phyloP scores from a whole-genome alignment of 176 grass and related monocot species.

The Oryza glaberrima region DNA sequence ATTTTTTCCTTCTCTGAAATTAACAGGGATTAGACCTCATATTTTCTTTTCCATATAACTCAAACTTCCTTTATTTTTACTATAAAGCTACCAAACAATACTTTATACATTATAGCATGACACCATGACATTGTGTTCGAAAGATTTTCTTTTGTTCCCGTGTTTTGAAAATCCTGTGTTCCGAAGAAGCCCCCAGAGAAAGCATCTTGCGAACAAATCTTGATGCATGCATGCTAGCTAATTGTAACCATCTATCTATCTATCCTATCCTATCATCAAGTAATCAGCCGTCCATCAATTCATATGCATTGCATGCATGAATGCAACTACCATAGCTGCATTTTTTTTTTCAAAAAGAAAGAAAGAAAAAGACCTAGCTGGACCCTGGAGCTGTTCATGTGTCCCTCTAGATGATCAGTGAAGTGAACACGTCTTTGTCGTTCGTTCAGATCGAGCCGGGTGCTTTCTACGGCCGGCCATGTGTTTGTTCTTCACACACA shows the following conservation, averaged over 20 bases:
- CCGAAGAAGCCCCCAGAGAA: background rate
- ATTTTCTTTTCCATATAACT: too few species aligned
- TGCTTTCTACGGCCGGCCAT: background rate
- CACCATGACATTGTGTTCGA: too few species aligned
- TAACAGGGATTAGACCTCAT: too few species aligned
- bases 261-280: background rate
- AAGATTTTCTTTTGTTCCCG: too few species aligned
- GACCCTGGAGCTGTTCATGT: constrained; percentile 1
- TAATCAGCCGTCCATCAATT: background rate
- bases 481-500: background rate
- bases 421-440: constrained; percentile 19
- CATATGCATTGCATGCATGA: background rate
- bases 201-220: background rate
- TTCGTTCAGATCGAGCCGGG: background rate
- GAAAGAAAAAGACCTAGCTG: background rate
- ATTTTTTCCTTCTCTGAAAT: too few species aligned
- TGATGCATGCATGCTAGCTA: background rate
- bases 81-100: too few species aligned
- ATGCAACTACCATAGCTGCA: background rate
- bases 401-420: constrained; percentile 10
- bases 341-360: background rate
- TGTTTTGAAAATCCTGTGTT: too few species aligned
- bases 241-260: background rate
- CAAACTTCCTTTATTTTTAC: too few species aligned
- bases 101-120: too few species aligned